These are phyloP conservation scores for Ophiosphaerella narmari DNA, from an alignment of 2,329 filamentous ascomycete species.

Conservation along the genomic window DNA sequence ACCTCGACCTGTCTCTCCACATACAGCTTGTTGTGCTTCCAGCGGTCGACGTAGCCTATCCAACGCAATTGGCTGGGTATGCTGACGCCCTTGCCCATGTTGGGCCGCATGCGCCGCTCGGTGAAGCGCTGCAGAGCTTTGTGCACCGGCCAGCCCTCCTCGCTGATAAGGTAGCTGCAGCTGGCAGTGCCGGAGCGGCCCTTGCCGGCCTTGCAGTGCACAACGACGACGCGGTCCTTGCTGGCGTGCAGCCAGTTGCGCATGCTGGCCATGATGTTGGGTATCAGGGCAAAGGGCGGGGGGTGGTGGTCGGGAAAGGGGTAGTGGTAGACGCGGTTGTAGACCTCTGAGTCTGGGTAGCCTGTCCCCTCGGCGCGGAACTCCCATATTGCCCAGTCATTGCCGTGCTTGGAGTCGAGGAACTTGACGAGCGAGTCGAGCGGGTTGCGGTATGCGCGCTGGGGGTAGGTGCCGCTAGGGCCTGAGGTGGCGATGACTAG, in stretches of 20 bases:
- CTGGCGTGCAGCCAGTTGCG: slow-evolving; percentile 73
- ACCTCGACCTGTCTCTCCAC: slow-evolving; percentile 83
- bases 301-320: slow-evolving; percentile 98
- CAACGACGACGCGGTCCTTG: slow-evolving; percentile 73
- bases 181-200: slow-evolving; percentile 86
- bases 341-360: slow-evolving; percentile 89
- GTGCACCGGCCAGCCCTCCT: slow-evolving; percentile 72
- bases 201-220: slow-evolving; percentile 98
- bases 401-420: slow-evolving; percentile 77
- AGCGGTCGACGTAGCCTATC: slow-evolving; percentile 85
- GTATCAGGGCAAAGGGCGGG: slow-evolving; percentile 86
- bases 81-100: slow-evolving; percentile 86
- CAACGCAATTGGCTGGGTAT: slow-evolving; percentile 92
- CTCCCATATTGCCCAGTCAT: slow-evolving; percentile 95
- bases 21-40: slow-evolving; percentile 79
- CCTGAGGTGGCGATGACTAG: slow-evolving; percentile 76
- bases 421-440: slow-evolving; percentile 85
- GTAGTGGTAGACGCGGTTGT: slow-evolving; percentile 83
- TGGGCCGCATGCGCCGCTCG: slow-evolving; percentile 82
- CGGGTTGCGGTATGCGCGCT: slow-evolving; percentile 91
- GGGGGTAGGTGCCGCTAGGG: slow-evolving; percentile 85
- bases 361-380: slow-evolving; percentile 96
- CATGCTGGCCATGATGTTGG: slow-evolving; percentile 90
- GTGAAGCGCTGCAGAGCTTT: slow-evolving; percentile 74
- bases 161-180: slow-evolving; percentile 87